Conservation (phyloP, 805 yeast species). For the Wickerhamiella galacta region DNA sequence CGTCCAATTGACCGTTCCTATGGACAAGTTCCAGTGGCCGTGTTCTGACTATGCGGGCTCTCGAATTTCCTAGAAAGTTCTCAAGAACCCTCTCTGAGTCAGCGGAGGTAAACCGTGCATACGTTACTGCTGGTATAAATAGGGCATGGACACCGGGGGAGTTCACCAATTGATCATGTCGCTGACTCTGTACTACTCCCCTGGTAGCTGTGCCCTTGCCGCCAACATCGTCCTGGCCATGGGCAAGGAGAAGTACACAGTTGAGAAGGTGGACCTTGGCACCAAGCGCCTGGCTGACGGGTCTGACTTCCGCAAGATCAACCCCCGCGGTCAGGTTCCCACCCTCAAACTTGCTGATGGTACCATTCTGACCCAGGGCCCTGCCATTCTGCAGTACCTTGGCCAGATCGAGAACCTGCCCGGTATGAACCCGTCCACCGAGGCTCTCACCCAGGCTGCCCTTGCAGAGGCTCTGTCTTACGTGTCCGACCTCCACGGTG, state of each 20-base stretch:
- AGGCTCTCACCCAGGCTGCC: constrained; percentile 3
- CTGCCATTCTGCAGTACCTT: constrained; percentile 5
- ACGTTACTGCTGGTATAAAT: too few species aligned
- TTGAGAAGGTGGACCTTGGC: constrained; percentile 3
- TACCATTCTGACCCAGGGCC: constrained; percentile 6
- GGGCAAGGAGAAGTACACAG: constrained; percentile 3
- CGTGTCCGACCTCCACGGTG: constrained; percentile 3
- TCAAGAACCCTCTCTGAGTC: too few species aligned
- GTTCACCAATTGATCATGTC: constrained; percentile 1
- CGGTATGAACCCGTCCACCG: constrained; percentile 1
- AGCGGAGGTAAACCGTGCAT: too few species aligned
- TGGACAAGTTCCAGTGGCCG: too few species aligned
- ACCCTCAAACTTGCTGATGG: constrained; percentile 8
- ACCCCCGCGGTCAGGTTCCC: constrained; percentile 10
- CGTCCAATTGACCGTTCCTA: too few species aligned
- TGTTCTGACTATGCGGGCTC: too few species aligned
- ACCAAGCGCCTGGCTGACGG: constrained; percentile 1
- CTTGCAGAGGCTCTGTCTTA: constrained; percentile 3
- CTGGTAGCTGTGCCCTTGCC: constrained; percentile 7
- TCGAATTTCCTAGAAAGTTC: too few species aligned
- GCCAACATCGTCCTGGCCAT: constrained; percentile 5
- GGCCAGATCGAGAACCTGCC: constrained; percentile 2
- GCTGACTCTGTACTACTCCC: constrained; percentile 4
- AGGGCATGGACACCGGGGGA: too few species aligned
- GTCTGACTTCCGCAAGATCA: constrained; percentile 6